These are phyloP conservation scores for Trametes elegans DNA, from an alignment of 768 basidiomycete genomes.

Conservation along the genomic window DNA sequence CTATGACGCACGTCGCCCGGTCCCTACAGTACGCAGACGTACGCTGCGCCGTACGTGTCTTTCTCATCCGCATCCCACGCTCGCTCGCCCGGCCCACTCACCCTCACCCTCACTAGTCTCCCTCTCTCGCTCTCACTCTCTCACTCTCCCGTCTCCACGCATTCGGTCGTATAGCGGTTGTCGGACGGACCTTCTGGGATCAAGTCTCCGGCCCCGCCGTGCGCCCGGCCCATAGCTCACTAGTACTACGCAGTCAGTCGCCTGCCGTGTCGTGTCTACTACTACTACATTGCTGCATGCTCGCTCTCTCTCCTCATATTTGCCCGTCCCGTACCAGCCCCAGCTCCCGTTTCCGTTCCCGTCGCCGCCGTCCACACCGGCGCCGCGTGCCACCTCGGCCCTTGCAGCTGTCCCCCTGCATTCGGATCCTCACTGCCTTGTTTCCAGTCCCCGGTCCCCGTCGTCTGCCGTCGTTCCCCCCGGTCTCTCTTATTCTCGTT, in stretches of 20 bases:
- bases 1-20: constrained; percentile 33
- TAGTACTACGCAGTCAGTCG: constrained; percentile 2
- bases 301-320: not conserved
- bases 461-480: not conserved
- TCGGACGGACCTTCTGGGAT: constrained; percentile 18
- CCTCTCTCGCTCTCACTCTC: not conserved
- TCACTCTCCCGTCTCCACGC: not conserved
- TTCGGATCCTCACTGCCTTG: no score
- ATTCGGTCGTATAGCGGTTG: constrained; percentile 9
- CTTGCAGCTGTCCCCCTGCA: no score
- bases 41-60: constrained; percentile 26
- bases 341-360: not conserved
- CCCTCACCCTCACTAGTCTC: not conserved
- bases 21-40: constrained; percentile 26
- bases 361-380: not conserved
- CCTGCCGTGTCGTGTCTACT: constrained; percentile 10
- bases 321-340: not conserved
- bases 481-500: not conserved
- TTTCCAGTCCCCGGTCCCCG: not conserved
- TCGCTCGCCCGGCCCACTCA: not conserved
- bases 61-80: constrained; percentile 4
- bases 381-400: no score
- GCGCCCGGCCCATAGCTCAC: constrained; percentile 3
- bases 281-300: constrained; percentile 12
- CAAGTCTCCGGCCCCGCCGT: constrained; percentile 12